phyloP scores from a whole-genome alignment of 352 stramenopile genomes.

The Globisporangium splendens region DNA sequence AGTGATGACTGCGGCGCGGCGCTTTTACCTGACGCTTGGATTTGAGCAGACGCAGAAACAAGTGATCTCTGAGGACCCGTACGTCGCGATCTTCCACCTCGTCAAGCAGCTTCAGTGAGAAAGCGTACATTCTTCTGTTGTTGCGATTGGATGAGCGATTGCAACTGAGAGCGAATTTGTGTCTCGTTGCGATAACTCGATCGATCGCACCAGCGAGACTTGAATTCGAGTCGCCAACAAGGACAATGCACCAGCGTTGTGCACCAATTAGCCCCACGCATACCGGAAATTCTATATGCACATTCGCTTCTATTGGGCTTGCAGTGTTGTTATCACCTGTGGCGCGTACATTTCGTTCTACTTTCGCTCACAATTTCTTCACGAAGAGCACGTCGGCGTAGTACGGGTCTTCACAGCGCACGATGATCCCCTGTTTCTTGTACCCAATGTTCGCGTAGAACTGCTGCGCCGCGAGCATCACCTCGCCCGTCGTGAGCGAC shows the following conservation, averaged over 20 bases:
- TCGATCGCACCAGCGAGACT: background rate
- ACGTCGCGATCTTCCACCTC: constrained; percentile 28
- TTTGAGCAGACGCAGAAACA: constrained; percentile 21
- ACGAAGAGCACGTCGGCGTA: constrained; percentile 27
- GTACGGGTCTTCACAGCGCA: constrained; percentile 19
- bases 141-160: background rate
- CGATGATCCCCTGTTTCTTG: constrained; percentile 12
- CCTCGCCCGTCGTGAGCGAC: constrained; percentile 28
- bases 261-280: no score
- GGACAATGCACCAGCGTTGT: background rate
- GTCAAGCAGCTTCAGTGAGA: constrained; percentile 26
- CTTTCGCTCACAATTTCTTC: constrained; percentile 13
- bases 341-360: background rate
- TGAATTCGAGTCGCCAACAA: background rate
- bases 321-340: no score
- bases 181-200: background rate
- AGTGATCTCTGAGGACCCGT: constrained; percentile 28
- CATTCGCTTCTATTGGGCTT: no score
- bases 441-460: constrained; percentile 34
- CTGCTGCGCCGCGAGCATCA: constrained; percentile 20
- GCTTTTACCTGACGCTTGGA: constrained; percentile 35
- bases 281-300: no score
- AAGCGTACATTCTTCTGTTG: background rate
- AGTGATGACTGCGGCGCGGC: constrained; percentile 26
- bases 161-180: background rate